Percentiles rank a stretch among this genome's conserved stretches.
Evolutionary conservation across 2,329 filamentous ascomycete genomes (phyloP).

Genomic region (Byssoonygena ceratinophila): DNA sequence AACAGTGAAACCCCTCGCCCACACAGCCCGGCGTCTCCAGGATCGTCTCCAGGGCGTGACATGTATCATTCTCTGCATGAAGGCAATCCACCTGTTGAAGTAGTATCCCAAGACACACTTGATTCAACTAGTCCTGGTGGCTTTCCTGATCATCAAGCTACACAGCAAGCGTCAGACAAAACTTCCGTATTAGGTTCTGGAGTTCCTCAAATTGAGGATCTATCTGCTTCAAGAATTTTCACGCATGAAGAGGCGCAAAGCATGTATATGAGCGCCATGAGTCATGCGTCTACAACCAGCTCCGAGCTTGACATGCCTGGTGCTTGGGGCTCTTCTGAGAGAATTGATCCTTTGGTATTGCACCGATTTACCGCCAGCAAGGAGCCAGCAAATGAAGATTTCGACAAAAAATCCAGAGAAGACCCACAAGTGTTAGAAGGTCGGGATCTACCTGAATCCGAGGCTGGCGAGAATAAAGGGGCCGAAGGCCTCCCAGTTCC

Average conservation of each 20-base stretch:
- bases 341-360: conserved; percentile 5
- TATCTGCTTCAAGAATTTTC: conserved; percentile 40
- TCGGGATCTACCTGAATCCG: not conserved
- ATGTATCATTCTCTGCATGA: conserved; percentile 11
- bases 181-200: not conserved
- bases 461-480: not conserved
- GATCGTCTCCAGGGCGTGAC: conserved; percentile 11
- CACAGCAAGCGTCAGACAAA: not conserved
- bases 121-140: too few relatives aligned
- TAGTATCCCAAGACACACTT: not conserved
- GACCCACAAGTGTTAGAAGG: not conserved
- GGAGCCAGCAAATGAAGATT: not conserved
- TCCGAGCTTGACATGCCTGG: conserved; percentile 33
- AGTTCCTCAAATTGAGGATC: conserved; percentile 22
- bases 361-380: too few relatives aligned
- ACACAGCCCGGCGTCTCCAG: conserved; percentile 13
- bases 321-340: conserved; percentile 30
- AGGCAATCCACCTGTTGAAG: not conserved
- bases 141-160: too few relatives aligned
- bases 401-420: not conserved
- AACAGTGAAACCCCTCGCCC: conserved; percentile 15
- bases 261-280: conserved; percentile 49
- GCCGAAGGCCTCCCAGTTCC: not conserved
- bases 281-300: conserved; percentile 27
- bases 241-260: conserved; percentile 42